phyloP scores from a whole-genome alignment of 371 early-diverging fungal genomes.

The Rhizopus delemar region DNA sequence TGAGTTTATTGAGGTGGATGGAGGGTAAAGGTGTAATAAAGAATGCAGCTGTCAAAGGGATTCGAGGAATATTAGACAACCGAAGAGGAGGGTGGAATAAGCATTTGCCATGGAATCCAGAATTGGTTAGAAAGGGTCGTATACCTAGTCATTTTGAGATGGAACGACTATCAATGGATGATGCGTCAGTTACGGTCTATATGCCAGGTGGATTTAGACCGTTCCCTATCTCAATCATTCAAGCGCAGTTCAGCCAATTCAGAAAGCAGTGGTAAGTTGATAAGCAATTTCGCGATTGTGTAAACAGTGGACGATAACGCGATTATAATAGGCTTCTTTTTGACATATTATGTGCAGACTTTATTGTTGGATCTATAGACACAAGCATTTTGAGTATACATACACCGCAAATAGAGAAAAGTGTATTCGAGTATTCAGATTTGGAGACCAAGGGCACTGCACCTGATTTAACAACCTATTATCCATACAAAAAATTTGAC shows the following conservation, averaged over 20 bases:
- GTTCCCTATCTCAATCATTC: slow-evolving; percentile 81
- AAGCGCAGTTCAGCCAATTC: slow-evolving; percentile 77
- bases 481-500: slow-evolving; percentile 40
- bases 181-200: slow-evolving; percentile 27
- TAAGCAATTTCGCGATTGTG: background rate
- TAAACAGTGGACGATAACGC: background rate
- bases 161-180: slow-evolving; percentile 61
- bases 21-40: slow-evolving; percentile 88
- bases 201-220: slow-evolving; percentile 87
- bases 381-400: slow-evolving; percentile 91
- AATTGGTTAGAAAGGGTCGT: slow-evolving; percentile 58
- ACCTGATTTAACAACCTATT: slow-evolving; percentile 31
- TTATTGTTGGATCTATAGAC: slow-evolving; percentile 90
- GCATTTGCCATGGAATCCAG: slow-evolving; percentile 59
- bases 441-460: slow-evolving; percentile 27
- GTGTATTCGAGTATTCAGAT: slow-evolving; percentile 34
- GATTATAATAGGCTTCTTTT: slow-evolving; percentile 60
- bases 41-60: slow-evolving; percentile 78
- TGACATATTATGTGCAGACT: slow-evolving; percentile 85
- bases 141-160: slow-evolving; percentile 84
- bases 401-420: slow-evolving; percentile 68
- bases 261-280: slow-evolving; percentile 77
- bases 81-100: slow-evolving; percentile 80
- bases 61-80: slow-evolving; percentile 88
- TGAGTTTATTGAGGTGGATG: slow-evolving; percentile 88